Evolutionary conservation across 768 basidiomycete genomes (phyloP), one percentile per base, ranked within the genome.

Genomic region (Postia placenta): DNA sequence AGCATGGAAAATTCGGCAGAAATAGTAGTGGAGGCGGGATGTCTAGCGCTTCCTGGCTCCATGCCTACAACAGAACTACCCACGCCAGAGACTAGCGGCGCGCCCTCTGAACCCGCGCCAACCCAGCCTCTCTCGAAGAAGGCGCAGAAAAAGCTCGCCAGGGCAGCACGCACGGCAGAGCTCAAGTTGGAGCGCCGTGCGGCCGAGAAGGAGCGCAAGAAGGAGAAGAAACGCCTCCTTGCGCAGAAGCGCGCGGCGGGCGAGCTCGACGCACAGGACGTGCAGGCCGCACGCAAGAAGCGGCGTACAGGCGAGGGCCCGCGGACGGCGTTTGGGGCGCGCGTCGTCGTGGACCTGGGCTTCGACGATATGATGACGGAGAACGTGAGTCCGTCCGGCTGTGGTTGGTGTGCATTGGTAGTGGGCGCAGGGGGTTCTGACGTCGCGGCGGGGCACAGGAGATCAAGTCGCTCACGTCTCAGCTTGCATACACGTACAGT

Each of bases 291-390:
- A 53, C 68, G 61, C 55, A 78, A 71, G 72, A 71, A 65, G 61
- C 58, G 39, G 58, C 66, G 22, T 54, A 60, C 48, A 55, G 61
- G 38, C 59, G 60, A 51, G 55, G 64, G 57, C 5, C 58, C 60
- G 39, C 49, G 53, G 49, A 52, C 48, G 28, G 52, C 60, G 48
- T 61, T 67, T 50, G 74, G 78, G 5, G 89, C 86, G 19, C 76
- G 74, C 50, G 75, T 92, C 2, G 79, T 91, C 27, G 65, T 98
- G 17, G 96, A 99, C 69, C 74, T 97, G 15, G 91, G 84, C 7
- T 97, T 96, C 64, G 94, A 98, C 63, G 80, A 93, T 38, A 72
- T 83, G 68, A 97, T 98, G 95, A 81, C 73, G 49, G 92, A 95
- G 53, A 91, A 93, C 72, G 93, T 94, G 65, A 56, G 83, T 66